Base-by-base conservation (phyloP, 2,329 filamentous ascomycete genomes). In the Penicillium sp. region DNA sequence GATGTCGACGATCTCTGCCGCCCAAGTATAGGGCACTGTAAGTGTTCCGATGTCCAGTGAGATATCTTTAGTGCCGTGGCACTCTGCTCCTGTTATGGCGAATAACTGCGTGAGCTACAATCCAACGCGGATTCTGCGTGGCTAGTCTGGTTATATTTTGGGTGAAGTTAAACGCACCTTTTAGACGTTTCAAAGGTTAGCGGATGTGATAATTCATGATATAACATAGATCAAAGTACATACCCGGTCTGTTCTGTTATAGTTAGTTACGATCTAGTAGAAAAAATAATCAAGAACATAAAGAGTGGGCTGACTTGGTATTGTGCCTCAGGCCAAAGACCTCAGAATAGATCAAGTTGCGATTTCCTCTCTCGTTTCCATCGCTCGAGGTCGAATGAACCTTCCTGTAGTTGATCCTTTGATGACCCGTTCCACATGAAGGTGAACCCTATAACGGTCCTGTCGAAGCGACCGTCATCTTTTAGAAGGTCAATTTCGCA, bases 1-100 rank as follows among this genome's bases (percentile, higher is more conserved):
- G 9, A 97, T 83, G 68, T 97, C 91, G 40, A 96, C 92, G 44
- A 97, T 86, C 63, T 97, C 96, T 1, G 93, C 91, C 0, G 89
- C 87, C 93, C 93, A 97, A 7, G 84, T 78, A 72, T 97, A 97
- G 0, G 93, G 93, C 9, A 75, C 76, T 3, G 79, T 78, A n/a
- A 92, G 83, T 68, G 92, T 88, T 36, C 93, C 93, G 1, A 96
- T 91, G 62, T 97, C 92, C 1, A 97, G 83, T 0, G 97, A 80
- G 52, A 97, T 88, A 0, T 91, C 89, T 70, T 97, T 97, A 1
- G 88, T 84, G 19, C 80, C 80, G 62, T 97, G 93, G 66, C 93
- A 97, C 0, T 77, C 69, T 97, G 93, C 54, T 85, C 81, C 4
- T 84, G 73, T 0, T 82, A 85, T 0, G 93, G 91, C 19, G 89